Percentiles rank a stretch among this genome's conserved stretches.
These are phyloP conservation scores for Chalciporus piperatus DNA, from an alignment of 768 basidiomycete species.

Conservation along the genomic window DNA sequence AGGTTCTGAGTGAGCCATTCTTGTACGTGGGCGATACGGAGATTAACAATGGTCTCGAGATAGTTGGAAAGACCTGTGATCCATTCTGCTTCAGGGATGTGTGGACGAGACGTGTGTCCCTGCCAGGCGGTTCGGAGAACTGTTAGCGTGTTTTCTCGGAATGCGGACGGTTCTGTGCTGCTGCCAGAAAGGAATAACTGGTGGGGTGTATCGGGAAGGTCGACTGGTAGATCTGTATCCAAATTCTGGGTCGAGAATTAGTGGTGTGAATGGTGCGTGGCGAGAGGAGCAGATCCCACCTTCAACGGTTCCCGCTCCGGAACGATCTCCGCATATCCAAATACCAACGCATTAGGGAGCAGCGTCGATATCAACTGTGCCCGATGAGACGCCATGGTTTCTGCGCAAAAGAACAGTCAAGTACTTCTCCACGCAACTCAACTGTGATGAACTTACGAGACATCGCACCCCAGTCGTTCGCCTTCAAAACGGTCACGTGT, in stretches of 20 bases:
- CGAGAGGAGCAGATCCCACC: slow-evolving; percentile 26
- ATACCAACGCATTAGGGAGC: slow-evolving; percentile 47
- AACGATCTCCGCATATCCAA: slow-evolving; percentile 44
- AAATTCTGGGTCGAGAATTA: slow-evolving; percentile 39
- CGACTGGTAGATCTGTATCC: slow-evolving; percentile 45
- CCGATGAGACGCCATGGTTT: slow-evolving; percentile 49
- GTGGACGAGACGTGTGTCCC: slow-evolving; percentile 17
- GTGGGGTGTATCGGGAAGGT: slow-evolving; percentile 34
- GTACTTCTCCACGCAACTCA: neutral
- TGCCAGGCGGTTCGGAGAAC: slow-evolving; percentile 21
- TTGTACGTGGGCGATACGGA: slow-evolving; percentile 45
- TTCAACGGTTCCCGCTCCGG: slow-evolving; percentile 51
- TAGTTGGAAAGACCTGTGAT: slow-evolving; percentile 34
- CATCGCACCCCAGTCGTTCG: slow-evolving; percentile 65
- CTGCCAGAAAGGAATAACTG: slow-evolving; percentile 34
- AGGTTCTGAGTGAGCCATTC: slow-evolving; percentile 53
- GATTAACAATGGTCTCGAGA: slow-evolving; percentile 38
- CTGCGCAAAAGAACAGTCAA: slow-evolving; percentile 22
- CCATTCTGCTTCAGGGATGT: slow-evolving; percentile 35
- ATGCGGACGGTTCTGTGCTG: slow-evolving; percentile 8
- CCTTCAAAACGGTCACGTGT: slow-evolving; percentile 31
- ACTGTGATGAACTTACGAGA: slow-evolving; percentile 44
- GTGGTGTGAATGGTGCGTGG: neutral
- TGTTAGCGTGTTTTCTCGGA: slow-evolving; percentile 14
- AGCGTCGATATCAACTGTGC: slow-evolving; percentile 41